Evolutionary conservation across 306 rosid genomes (phyloP).

Genomic region (Sesbania bispinosa): DNA sequence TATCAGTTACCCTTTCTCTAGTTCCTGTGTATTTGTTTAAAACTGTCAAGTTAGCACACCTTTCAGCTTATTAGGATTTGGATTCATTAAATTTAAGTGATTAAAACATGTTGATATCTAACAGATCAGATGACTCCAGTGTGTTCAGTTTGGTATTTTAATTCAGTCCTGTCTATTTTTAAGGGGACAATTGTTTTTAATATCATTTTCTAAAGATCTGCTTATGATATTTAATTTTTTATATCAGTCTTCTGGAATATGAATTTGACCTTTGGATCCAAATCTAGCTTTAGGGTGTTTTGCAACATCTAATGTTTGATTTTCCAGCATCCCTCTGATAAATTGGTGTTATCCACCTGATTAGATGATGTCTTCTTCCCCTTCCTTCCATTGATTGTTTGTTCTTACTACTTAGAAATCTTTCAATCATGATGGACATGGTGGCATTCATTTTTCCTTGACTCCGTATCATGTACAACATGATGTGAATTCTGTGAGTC

Average conservation of each 20-base stretch:
- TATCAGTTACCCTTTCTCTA: neutral
- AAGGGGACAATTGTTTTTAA: neutral
- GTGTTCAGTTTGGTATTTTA: neutral
- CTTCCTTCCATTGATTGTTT: conserved; percentile 25
- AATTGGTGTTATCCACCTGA: neutral
- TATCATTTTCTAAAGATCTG: neutral
- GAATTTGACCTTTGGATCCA: too few relatives aligned
- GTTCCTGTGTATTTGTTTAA: neutral
- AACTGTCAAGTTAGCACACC: neutral
- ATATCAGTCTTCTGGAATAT: conserved; percentile 13
- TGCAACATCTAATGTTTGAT: neutral
- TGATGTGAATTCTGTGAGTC: conserved; percentile 44
- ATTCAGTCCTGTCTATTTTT: neutral
- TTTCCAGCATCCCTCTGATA: neutral
- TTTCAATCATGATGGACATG: conserved; percentile 62
- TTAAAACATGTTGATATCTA: neutral
- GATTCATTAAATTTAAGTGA: neutral
- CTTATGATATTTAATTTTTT: neutral
- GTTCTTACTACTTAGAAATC: conserved; percentile 50
- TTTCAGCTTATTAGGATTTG: neutral
- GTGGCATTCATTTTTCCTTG: conserved; percentile 58
- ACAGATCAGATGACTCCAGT: neutral
- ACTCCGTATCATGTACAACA: conserved; percentile 56
- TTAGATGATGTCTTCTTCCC: conserved; percentile 20
- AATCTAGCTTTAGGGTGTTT: neutral